Evolutionary conservation across 2,329 filamentous ascomycete species (phyloP).

Genomic region (Drechslerella dactyloides): DNA sequence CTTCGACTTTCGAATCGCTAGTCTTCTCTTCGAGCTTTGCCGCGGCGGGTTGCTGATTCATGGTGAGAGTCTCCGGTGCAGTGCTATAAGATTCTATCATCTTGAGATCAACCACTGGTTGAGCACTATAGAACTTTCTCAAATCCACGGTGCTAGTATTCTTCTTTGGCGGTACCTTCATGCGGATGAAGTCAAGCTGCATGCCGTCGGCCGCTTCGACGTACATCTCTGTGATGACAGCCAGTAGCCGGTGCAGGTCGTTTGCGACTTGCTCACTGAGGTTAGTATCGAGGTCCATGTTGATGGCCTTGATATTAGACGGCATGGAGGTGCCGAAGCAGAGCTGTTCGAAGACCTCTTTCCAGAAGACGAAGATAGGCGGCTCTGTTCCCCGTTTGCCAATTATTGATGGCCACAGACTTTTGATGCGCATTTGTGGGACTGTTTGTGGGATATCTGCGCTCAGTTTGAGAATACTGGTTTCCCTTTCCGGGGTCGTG

Average conservation of each 20-base stretch:
- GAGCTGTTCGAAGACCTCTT: conserved; percentile 31
- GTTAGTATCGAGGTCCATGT: conserved; percentile 30
- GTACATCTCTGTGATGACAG: conserved; percentile 32
- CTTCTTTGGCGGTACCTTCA: conserved; percentile 15
- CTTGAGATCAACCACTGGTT: neutral
- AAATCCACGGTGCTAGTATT: neutral
- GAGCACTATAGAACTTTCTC: conserved; percentile 2
- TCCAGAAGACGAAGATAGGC: conserved; percentile 45
- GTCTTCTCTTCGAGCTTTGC: neutral
- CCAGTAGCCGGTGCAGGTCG: conserved; percentile 22
- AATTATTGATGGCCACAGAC: conserved; percentile 5
- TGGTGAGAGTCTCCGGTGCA: neutral
- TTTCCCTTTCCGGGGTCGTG: conserved; percentile 28
- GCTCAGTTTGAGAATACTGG: conserved; percentile 22
- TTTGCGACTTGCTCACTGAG: conserved; percentile 22
- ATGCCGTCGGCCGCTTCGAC: conserved; percentile 28
- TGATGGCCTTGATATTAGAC: neutral
- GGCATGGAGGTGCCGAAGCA: conserved; percentile 13
- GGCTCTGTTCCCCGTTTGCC: conserved; percentile 1
- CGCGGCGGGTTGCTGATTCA: neutral
- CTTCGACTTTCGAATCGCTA: neutral
- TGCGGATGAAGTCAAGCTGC: conserved; percentile 31
- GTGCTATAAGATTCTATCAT: conserved; percentile 8
- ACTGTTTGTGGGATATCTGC: conserved; percentile 5
- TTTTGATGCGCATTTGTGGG: conserved; percentile 1